These are phyloP conservation scores for Aspergillus sp. DNA, from an alignment of 2,329 filamentous ascomycete genomes.

Conservation along the genomic window DNA sequence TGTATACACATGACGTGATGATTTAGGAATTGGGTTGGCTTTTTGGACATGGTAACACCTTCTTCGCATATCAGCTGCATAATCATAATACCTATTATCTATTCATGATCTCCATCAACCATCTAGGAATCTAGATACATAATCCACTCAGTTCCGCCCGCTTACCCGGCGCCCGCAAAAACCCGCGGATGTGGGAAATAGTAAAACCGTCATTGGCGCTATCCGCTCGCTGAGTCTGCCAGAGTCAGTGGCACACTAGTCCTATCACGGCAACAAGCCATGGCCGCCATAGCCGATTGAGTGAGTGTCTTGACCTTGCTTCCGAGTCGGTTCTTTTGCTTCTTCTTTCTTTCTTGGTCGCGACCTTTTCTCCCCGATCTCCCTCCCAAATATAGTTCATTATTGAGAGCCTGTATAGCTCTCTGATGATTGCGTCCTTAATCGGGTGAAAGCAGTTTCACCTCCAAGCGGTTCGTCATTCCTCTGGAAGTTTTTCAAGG, in stretches of 20 bases:
- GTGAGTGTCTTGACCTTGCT: slow-evolving; percentile 23
- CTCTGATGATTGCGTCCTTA: slow-evolving; percentile 43
- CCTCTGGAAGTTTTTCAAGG: slow-evolving; percentile 24
- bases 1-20: slow-evolving; percentile 20
- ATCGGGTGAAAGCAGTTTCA: too few species aligned
- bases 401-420: slow-evolving; percentile 34
- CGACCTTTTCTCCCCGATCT: slow-evolving; percentile 14
- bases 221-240: too few species aligned
- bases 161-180: slow-evolving; percentile 7
- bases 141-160: not conserved
- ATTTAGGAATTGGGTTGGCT: slow-evolving; percentile 11
- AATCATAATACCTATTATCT: slow-evolving; percentile 1
- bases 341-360: slow-evolving; percentile 11
- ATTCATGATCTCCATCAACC: not conserved
- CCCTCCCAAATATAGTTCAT: slow-evolving; percentile 15
- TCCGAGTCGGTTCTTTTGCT: slow-evolving; percentile 12
- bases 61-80: slow-evolving; percentile 5
- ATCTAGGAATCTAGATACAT: not conserved
- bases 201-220: slow-evolving; percentile 14
- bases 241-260: too few species aligned
- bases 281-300: slow-evolving; percentile 34
- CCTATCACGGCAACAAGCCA: slow-evolving; percentile 19
- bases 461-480: slow-evolving; percentile 19
- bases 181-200: slow-evolving; percentile 23
- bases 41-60: not conserved